Base-by-base conservation (phyloP, 2,329 filamentous ascomycete genomes). In the Amphichorda felina region DNA sequence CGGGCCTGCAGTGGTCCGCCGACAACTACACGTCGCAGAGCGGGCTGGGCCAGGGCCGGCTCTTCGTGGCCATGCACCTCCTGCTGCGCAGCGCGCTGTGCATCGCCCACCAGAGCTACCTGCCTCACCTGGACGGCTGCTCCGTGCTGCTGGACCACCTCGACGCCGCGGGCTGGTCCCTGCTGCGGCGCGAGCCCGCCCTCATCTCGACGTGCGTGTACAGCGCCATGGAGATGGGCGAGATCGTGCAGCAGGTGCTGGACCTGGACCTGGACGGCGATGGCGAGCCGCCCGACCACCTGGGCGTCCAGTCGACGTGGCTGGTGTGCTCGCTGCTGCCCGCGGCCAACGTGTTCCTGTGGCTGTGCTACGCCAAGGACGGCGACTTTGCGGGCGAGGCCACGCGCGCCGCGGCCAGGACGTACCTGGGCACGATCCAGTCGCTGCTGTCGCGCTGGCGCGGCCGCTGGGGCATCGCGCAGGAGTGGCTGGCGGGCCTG, bases 61-160 rank as follows among this genome's bases (percentile, higher is more conserved):
- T 25, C 2, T 50, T 46, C 32, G 39, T 46, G 8, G 43, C 45
- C 9, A 47, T 47, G 38, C 46, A 50, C 6, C 43, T 50, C 13
- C 38, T 50, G 8, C 34, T 48, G 2, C 34, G 36, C 16, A 44
- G 45, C 16, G 42, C 46, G 15, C 28, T 33, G 7, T 50, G 46
- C 29, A 40, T 46, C 3, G 43, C 46, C 2, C 46, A 48, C 21
- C 47, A 50, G 34, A 42, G 41, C 28, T 50, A 50, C 26, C 34
- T 50, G 5, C 47, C 47, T 9, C 47, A 50, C 2, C 25, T 44
- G 13, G 38, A 40, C 1, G 24, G 38, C 2, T 48, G 40, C 24
- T 45, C 47, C 0, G 40, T 40, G 14, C 35, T 48, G 2, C 34
- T 44, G 4, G 38, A 47, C 17, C 29, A 41, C 2, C 41, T 47